Evolutionary conservation across 441 rosid species (phyloP).

Genomic region (Syzygium malaccense): DNA sequence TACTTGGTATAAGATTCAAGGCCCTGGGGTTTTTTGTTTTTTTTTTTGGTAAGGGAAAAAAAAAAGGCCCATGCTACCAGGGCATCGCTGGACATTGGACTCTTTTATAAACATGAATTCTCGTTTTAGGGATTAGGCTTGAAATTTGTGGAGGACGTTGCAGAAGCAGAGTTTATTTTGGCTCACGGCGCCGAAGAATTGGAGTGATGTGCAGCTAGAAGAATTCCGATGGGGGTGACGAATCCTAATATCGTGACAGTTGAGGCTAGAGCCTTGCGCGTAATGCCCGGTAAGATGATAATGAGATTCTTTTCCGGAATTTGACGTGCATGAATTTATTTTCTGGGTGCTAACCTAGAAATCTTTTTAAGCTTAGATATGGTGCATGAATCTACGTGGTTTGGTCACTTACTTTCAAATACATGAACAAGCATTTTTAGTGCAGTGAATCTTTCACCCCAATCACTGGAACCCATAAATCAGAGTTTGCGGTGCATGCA

Average conservation of each 20-base stretch:
- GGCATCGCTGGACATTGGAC: neutral
- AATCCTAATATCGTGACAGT: conserved; percentile 82
- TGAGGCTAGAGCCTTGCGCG: conserved; percentile 65
- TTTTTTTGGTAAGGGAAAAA: no score
- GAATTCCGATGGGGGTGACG: conserved; percentile 72
- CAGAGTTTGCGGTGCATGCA: neutral
- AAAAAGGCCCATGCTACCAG: no score
- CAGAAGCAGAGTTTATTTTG: conserved; percentile 79
- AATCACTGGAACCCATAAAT: neutral
- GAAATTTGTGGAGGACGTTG: conserved; percentile 54
- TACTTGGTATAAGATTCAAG: neutral
- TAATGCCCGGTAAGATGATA: conserved; percentile 70
- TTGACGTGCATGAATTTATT: neutral
- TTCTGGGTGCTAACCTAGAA: neutral
- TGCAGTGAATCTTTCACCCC: neutral
- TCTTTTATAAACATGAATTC: neutral
- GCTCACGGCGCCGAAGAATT: conserved; percentile 56
- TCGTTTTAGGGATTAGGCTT: conserved; percentile 56
- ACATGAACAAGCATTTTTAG: neutral
- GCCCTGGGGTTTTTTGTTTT: neutral
- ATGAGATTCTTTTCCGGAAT: neutral
- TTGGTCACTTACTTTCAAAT: neutral
- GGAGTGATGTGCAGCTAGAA: conserved; percentile 55
- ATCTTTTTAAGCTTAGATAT: neutral
- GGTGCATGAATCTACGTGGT: neutral